Percentiles rank a stretch among this genome's conserved stretches.
phyloP scores from a whole-genome alignment of 2,329 filamentous ascomycete species.

The Ceratocystis lukuohia region DNA sequence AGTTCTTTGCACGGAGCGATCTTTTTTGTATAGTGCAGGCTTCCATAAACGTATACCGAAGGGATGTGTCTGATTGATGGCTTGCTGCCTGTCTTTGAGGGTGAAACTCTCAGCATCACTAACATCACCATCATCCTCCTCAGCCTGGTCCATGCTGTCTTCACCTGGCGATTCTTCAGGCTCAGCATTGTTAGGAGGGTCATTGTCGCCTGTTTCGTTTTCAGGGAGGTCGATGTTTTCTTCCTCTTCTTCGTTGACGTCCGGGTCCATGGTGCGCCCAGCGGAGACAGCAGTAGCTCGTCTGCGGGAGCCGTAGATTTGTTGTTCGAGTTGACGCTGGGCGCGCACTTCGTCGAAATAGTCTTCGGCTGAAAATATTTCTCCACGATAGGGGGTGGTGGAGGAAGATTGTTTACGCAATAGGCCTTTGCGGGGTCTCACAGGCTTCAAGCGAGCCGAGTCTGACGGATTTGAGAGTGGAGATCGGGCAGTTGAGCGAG shows the following conservation, averaged over 20 bases:
- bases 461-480: conserved; percentile 36
- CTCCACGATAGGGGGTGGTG: conserved; percentile 60
- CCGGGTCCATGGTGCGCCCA: conserved; percentile 24
- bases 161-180: conserved; percentile 28
- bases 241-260: conserved; percentile 32
- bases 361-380: conserved; percentile 84
- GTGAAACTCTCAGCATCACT: conserved; percentile 98
- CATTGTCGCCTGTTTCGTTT: conserved; percentile 22
- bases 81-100: conserved; percentile 87
- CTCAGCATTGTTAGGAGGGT: conserved; percentile 24
- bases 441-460: conserved; percentile 50
- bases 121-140: conserved; percentile 52
- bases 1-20: conserved; percentile 86
- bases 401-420: conserved; percentile 62
- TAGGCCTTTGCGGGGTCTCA: conserved; percentile 31
- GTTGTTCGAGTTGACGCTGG: conserved; percentile 38
- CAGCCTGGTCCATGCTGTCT: conserved; percentile 38
- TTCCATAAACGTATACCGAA: conserved; percentile 99
- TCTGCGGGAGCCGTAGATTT: conserved; percentile 27
- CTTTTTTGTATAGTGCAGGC: conserved; percentile 94
- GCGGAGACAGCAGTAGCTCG: conserved; percentile 24
- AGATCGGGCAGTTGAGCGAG: conserved; percentile 31
- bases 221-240: conserved; percentile 22
- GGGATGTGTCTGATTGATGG: conserved; percentile 96
- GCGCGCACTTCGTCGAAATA: conserved; percentile 66